These are phyloP conservation scores for Radiomyces spectabilis DNA, from an alignment of 192 early-diverging fungal species.

Conservation along the genomic window DNA sequence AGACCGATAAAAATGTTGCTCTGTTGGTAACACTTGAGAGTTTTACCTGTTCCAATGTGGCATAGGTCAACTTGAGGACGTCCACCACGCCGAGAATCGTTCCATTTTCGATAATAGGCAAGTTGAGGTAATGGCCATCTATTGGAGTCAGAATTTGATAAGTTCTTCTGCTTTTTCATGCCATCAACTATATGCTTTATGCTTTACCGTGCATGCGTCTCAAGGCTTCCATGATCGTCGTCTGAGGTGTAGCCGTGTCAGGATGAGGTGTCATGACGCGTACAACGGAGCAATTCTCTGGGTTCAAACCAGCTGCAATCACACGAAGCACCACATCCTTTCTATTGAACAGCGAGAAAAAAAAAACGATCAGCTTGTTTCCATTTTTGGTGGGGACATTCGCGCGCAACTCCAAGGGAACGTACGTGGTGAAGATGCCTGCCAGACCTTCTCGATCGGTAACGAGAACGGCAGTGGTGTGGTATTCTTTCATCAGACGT, in stretches of 20 bases:
- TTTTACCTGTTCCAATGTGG: slow-evolving; percentile 67
- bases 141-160: background rate
- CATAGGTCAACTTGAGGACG: slow-evolving; percentile 72
- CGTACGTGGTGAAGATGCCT: slow-evolving; percentile 63
- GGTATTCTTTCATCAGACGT: slow-evolving; percentile 60
- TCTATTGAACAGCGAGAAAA: slow-evolving; percentile 37
- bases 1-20: background rate
- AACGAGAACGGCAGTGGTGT: slow-evolving; percentile 67
- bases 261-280: slow-evolving; percentile 93
- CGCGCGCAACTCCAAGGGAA: background rate
- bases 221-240: slow-evolving; percentile 68
- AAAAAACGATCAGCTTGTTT: background rate
- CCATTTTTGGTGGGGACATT: background rate
- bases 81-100: slow-evolving; percentile 71
- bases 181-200: background rate
- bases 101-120: slow-evolving; percentile 62
- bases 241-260: slow-evolving; percentile 57
- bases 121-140: slow-evolving; percentile 64
- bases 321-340: slow-evolving; percentile 82
- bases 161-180: background rate
- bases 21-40: slow-evolving; percentile 38
- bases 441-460: slow-evolving; percentile 59
- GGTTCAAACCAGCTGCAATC: slow-evolving; percentile 76
- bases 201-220: slow-evolving; percentile 67
- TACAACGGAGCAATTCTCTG: slow-evolving; percentile 81